Evolutionary conservation across 768 basidiomycete species (phyloP).

Genomic region (Naganishia kalamii): DNA sequence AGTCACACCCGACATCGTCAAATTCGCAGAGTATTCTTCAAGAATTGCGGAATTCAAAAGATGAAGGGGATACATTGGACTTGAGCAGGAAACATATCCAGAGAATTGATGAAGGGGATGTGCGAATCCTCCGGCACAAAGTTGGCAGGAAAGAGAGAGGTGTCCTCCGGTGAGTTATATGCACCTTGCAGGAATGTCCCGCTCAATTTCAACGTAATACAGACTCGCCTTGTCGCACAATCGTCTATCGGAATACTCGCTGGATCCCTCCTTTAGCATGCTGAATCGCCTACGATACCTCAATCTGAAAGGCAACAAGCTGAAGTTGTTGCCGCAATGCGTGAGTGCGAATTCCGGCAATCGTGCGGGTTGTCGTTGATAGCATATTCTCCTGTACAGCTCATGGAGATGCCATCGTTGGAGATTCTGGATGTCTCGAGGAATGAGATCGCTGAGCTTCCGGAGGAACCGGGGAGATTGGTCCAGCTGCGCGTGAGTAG

Average conservation of each 20-base stretch:
- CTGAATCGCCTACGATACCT: constrained; percentile 44
- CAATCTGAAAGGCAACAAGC: constrained; percentile 56
- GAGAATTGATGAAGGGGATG: constrained; percentile 68
- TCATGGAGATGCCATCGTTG: constrained; percentile 74
- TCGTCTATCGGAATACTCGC: constrained; percentile 59
- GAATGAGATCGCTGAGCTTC: constrained; percentile 78
- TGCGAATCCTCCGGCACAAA: constrained; percentile 66
- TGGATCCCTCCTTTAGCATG: constrained; percentile 36
- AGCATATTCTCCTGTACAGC: constrained; percentile 49
- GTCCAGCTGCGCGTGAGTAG: constrained; percentile 63
- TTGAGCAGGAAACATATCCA: constrained; percentile 71
- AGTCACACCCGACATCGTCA: not conserved
- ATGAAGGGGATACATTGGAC: constrained; percentile 75
- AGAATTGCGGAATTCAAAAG: constrained; percentile 52
- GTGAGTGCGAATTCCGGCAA: constrained; percentile 52
- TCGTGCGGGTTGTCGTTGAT: not conserved
- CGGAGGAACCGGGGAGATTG: constrained; percentile 71
- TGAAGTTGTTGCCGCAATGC: constrained; percentile 76
- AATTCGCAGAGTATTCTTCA: constrained; percentile 19
- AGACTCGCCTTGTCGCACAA: constrained; percentile 87
- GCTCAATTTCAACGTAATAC: not conserved
- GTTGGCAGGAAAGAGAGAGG: constrained; percentile 51
- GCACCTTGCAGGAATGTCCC: not conserved
- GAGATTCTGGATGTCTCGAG: constrained; percentile 92
- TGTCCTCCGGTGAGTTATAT: constrained; percentile 31